Conservation (phyloP, 805 yeast species). For the Spathaspora sp. region DNA sequence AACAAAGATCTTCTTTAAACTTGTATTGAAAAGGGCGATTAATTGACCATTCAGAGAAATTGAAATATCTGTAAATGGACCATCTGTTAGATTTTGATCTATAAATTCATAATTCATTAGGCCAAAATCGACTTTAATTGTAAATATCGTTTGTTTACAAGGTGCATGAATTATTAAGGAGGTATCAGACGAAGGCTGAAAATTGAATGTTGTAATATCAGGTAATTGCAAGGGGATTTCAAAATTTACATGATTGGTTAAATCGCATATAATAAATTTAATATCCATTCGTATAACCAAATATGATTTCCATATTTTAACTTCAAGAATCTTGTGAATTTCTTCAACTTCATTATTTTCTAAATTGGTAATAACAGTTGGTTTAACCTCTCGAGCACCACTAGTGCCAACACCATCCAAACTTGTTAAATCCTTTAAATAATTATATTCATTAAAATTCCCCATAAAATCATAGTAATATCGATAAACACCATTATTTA, state of each 20-base stretch:
- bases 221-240: conserved; percentile 28
- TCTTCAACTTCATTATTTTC: conserved; percentile 30
- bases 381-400: conserved; percentile 10
- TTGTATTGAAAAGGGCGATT: conserved; percentile 43
- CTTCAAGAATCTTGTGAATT: conserved; percentile 19
- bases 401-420: conserved; percentile 12
- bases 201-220: conserved; percentile 19
- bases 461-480: conserved; percentile 64
- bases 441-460: conserved; percentile 53
- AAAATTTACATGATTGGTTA: conserved; percentile 37
- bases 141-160: conserved; percentile 23
- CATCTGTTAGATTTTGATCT: conserved; percentile 43
- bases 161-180: conserved; percentile 20
- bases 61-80: conserved; percentile 42
- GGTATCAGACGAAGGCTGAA: conserved; percentile 6
- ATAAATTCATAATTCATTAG: conserved; percentile 21
- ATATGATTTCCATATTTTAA: conserved; percentile 36
- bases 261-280: conserved; percentile 29
- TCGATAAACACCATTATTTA: conserved; percentile 51
- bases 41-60: conserved; percentile 56
- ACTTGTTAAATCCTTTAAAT: conserved; percentile 14
- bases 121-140: conserved; percentile 21
- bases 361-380: conserved; percentile 24
- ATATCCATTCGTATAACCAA: conserved; percentile 41
- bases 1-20: conserved; percentile 45